Evolutionary conservation across 805 yeast genomes (phyloP), one percentile per base, ranked within the genome.

Genomic region (Kodamaea kaohsiungensis): DNA sequence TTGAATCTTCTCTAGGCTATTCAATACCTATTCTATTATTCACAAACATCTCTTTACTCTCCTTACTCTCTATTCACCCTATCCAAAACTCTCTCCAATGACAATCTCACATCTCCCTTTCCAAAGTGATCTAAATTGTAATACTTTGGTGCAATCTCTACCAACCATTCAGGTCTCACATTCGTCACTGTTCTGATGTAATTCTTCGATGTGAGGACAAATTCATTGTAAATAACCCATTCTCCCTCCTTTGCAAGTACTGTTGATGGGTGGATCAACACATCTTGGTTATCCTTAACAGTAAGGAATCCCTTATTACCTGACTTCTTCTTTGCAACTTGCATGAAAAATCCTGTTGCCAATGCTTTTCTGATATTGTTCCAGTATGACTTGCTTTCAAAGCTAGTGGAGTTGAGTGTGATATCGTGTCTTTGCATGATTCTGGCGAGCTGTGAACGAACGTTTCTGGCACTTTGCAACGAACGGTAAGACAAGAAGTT

Each of bases 281-380:
- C 98, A 58, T 93, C 98, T 76, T 95, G 99, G 66, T 92, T 91
- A 71, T 95, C 99, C 72, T 91, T 91, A 49, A 92, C 88, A 0
- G 99, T 95, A 62, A 89, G 81, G 69, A 88, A 93, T n/a, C 89
- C 92, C 60, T 73, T 74, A 64, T 87, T 88, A 43, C 83, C 80
- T n/a, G 88, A 82, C 75, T 84, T 85, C 77, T 89, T 90, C 75
- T 92, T 95, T 35, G 98, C 98, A 53, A 89, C 96, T 76, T 95
- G 99, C 98, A 95, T 92, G 77, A 95, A 95, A 70, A 91, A 92
- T 1, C 99, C 99, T n/a, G 90, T 82, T 3, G 90, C 81, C 55
- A 95, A 72, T 0, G 98, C 97, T 69, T 88, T 89, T 54, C 96
- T 81, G 59, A 95, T 86, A 63, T 90, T 88, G 61, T 82, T 85